Evolutionary conservation across 805 yeast genomes (phyloP), one percentile per base, ranked within the genome.

Genomic region (Pichia nanzhaoensis): DNA sequence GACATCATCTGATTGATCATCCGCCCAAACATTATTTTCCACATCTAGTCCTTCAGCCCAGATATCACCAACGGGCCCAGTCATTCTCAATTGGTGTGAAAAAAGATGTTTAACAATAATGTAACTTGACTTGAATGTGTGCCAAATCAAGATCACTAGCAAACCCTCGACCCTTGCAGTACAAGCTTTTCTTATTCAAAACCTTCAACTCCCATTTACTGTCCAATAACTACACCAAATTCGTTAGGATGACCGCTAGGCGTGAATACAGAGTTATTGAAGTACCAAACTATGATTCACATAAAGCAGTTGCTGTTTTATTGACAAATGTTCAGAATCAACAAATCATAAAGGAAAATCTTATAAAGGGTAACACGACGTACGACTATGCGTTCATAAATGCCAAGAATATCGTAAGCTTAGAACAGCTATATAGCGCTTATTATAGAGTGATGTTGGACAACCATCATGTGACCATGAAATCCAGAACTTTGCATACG

Each of bases 351-450:
- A 74, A 77, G 39, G 44, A 54, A 12, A 62, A 68, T 44, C 68
- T 75, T 34, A 63, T 74, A 21, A 61, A 64, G 9, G 77, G 74
- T 2, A 69, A 80, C 55, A 48, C 55, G 4, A 64, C 64, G 13
- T 75, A 75, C 56, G 77, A 84, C 51, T 82, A 65, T 61, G 83
- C 88, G 7, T 78, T 85, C 56, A 69, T 86, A 41, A 79, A 81
- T 58, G 77, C 87, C 2, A 61, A 64, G 10, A 71, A 77, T 19
- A 59, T 87, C 2, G 61, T 79, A 2, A 78, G 87, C 0, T 42
- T 68, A 14, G 87, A 83, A 50, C 93, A 84, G 51, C 52, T 87
- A 12, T 65, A 69, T 43, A 68, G 80, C 39, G 80, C 86, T 1
- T 60, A 81, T 1, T 78, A 82, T 57, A 74, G 81, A 51, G 75